These are phyloP conservation scores for Raffaelea deltoideospora DNA, from an alignment of 2,329 filamentous ascomycete species.

Conservation along the genomic window DNA sequence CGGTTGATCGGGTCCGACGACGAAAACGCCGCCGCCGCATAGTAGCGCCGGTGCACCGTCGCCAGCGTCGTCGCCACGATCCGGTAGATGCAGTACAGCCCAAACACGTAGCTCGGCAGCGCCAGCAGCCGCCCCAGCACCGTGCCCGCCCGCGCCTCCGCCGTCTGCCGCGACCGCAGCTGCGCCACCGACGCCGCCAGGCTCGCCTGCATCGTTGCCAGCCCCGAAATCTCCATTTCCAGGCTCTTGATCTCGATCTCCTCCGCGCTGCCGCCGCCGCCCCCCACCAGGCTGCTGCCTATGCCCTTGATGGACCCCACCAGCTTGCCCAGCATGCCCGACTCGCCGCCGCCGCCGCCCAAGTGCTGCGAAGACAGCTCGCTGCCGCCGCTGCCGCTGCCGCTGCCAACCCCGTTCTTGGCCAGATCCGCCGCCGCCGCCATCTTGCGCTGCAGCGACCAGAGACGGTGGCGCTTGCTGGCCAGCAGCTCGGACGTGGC, in stretches of 20 bases:
- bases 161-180: constrained; percentile 46
- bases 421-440: constrained; percentile 9
- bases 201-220: constrained; percentile 65
- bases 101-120: constrained; percentile 51
- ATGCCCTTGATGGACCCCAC: constrained; percentile 43
- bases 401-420: not conserved
- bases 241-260: constrained; percentile 48
- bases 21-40: constrained; percentile 37
- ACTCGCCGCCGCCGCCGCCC: constrained; percentile 17
- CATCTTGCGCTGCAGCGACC: constrained; percentile 51
- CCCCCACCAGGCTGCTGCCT: too few relatives aligned
- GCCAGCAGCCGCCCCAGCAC: constrained; percentile 48
- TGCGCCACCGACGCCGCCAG: constrained; percentile 50
- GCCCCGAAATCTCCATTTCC: constrained; percentile 60
- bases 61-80: constrained; percentile 58
- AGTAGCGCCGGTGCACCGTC: constrained; percentile 44
- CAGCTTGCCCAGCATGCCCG: constrained; percentile 57
- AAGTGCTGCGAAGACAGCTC: constrained; percentile 17
- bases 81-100: constrained; percentile 72
- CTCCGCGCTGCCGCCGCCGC: constrained; percentile 40
- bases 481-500: constrained; percentile 67
- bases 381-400: constrained; percentile 1
- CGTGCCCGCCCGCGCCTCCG: constrained; percentile 53
- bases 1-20: constrained; percentile 73
- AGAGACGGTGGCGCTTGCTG: constrained; percentile 58